Evolutionary conservation across 2,329 filamentous ascomycete genomes (phyloP), one percentile per base, ranked within the genome.

Genomic region (Cordyceps militaris): DNA sequence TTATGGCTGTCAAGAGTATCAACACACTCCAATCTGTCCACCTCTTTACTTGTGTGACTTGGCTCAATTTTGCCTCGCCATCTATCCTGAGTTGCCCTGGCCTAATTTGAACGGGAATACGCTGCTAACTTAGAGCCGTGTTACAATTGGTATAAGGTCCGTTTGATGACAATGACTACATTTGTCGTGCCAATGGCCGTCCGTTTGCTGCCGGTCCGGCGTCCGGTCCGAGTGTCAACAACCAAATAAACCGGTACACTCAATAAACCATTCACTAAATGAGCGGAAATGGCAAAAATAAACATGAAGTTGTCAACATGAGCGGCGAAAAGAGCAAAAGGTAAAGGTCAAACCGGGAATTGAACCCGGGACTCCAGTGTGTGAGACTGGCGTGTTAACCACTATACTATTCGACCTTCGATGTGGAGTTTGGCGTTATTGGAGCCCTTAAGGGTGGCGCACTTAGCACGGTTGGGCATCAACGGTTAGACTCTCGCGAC

Each of bases 351-450:
- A 57, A 38, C 55, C 55, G 60, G 60, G 61, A 61, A 63, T 62
- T 60, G 61, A 62, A 63, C 61, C 61, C 61, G 61, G 59, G 61
- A 57, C 61, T 63, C 60, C 61, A 59, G 60, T 50, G 32, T 60
- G 61, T 63, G 61, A 63, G 59, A 60, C 58, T 59, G 59, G 54
- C 59, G 61, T 60, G 60, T 62, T 63, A 63, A 58, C 61, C 61
- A 62, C 60, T 63, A 61, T 59, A 60, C 61, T 58, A 63, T 58
- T 60, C 57, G 60, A 61, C 61, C 58, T 52, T 43, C 23, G 43
- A n/a, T 32, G 46, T 26, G 34, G 49, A 48, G 10, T 16, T 11
- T 9, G 9, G 24, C 43, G 42, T 24, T 56, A 56, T 48, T 28
- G 14, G 11, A 24, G 8, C 1, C 7, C 13, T 16, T 49, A 42